These are phyloP conservation scores for Dactylellina cionopaga DNA, from an alignment of 2,329 filamentous ascomycete species.

Conservation along the genomic window DNA sequence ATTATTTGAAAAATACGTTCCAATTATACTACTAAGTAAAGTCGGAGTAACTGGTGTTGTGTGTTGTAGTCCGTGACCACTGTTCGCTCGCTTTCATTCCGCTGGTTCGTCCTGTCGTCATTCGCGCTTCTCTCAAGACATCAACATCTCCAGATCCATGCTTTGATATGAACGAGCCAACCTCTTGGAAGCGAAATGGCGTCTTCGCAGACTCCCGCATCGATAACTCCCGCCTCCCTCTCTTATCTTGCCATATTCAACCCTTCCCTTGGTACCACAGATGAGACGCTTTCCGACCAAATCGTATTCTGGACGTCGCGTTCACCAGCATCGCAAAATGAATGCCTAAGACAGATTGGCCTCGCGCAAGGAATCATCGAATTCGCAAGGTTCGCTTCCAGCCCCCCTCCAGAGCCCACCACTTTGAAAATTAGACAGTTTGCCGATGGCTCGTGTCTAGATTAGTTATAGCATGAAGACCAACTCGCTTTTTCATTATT, in stretches of 20 bases:
- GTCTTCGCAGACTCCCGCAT: constrained; percentile 37
- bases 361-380: constrained; percentile 95
- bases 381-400: constrained; percentile 74
- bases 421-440: constrained; percentile 18
- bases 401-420: constrained; percentile 1
- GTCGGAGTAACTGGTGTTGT: background rate
- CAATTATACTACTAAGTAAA: too few species aligned
- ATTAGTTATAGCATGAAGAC: constrained; percentile 38
- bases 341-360: constrained; percentile 89
- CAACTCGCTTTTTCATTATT: constrained; percentile 34
- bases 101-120: constrained; percentile 13
- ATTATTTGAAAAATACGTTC: too few species aligned
- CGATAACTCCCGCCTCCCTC: constrained; percentile 79
- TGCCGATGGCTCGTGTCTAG: constrained; percentile 44
- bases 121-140: constrained; percentile 6
- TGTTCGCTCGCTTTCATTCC: background rate
- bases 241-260: constrained; percentile 96
- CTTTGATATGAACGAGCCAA: constrained; percentile 20
- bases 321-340: constrained; percentile 71
- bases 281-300: constrained; percentile 80
- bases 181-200: constrained; percentile 35
- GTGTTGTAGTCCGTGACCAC: constrained; percentile 3
- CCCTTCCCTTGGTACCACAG: constrained; percentile 73
- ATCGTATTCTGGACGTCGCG: constrained; percentile 89
- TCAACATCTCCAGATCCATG: constrained; percentile 3